phyloP scores from a whole-genome alignment of 139 green algal genomes.

The Chlorella sp. region DNA sequence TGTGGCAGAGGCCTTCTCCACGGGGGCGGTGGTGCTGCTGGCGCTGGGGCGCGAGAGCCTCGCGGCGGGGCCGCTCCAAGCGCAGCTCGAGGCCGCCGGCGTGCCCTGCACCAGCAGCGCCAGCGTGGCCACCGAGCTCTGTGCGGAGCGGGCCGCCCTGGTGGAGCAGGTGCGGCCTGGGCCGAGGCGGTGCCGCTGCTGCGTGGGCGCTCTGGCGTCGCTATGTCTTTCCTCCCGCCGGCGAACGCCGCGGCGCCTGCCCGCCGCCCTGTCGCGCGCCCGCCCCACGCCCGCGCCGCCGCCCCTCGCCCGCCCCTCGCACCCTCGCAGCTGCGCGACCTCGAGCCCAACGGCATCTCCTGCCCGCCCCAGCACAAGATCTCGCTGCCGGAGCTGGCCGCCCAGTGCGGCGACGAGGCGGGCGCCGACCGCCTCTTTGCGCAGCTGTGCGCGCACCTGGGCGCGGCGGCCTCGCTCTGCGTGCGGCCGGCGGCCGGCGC shows the following conservation, averaged over 20 bases:
- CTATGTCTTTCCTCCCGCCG: no score
- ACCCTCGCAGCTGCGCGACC: constrained; percentile 16
- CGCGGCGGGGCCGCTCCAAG: constrained; percentile 31
- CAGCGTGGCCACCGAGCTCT: constrained; percentile 18
- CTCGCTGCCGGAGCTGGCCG: constrained; percentile 35
- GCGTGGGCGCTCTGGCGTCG: no score
- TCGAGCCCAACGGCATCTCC: constrained; percentile 17
- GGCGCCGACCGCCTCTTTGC: constrained; percentile 14
- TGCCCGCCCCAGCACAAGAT: constrained; percentile 28
- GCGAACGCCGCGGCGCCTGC: no score
- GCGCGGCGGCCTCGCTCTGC: neutral
- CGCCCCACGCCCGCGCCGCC: no score
- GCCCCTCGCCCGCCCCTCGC: neutral
- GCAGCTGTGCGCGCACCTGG: constrained; percentile 26
- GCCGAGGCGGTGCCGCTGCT: no score
- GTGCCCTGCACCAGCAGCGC: constrained; percentile 25
- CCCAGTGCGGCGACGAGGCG: constrained; percentile 16
- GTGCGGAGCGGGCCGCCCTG: constrained; percentile 18
- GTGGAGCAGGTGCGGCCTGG: constrained; percentile 17
- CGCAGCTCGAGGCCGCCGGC: constrained; percentile 25
- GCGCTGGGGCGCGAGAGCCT: constrained; percentile 9
- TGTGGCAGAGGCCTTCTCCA: constrained; percentile 1
- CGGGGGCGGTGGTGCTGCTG: constrained; percentile 27
- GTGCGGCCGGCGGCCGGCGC: neutral
- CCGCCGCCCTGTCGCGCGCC: no score